Evolutionary conservation across 2,329 filamentous ascomycete genomes (phyloP).

Genomic region (Ilyonectria robusta): DNA sequence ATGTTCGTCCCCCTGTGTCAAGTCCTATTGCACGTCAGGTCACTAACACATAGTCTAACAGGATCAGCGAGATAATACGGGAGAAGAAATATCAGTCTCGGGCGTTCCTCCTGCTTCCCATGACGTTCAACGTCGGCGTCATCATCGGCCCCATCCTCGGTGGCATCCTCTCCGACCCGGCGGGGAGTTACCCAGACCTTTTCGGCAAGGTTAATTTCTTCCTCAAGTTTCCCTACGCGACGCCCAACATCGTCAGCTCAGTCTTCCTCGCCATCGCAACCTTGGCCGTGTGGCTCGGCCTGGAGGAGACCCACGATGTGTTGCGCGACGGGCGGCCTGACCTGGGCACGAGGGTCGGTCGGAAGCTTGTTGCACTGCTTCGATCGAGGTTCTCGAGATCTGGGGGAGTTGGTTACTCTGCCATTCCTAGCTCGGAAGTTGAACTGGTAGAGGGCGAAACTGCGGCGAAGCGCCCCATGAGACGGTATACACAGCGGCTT

Average conservation of each 20-base stretch:
- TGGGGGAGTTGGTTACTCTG: constrained; percentile 38
- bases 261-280: constrained; percentile 61
- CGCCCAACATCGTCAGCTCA: constrained; percentile 68
- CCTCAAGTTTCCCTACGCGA: constrained; percentile 65
- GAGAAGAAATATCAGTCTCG: constrained; percentile 75
- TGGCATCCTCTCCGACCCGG: constrained; percentile 78
- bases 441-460: constrained; percentile 35
- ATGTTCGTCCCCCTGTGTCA: constrained; percentile 64
- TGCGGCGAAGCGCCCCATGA: constrained; percentile 23
- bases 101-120: constrained; percentile 82
- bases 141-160: constrained; percentile 80
- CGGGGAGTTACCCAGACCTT: constrained; percentile 66
- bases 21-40: neutral
- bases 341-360: constrained; percentile 58
- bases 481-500: constrained; percentile 62
- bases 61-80: constrained; percentile 78
- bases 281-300: constrained; percentile 62
- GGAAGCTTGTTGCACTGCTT: constrained; percentile 51
- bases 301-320: constrained; percentile 68
- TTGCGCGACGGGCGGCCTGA: constrained; percentile 58
- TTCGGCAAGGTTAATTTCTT: constrained; percentile 65
- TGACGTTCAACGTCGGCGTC: constrained; percentile 81
- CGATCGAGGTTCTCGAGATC: constrained; percentile 39
- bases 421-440: constrained; percentile 42
- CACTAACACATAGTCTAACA: constrained; percentile 25